These are phyloP conservation scores for Eustoma russellianum DNA, from an alignment of 257 asterid species.

Conservation along the genomic window DNA sequence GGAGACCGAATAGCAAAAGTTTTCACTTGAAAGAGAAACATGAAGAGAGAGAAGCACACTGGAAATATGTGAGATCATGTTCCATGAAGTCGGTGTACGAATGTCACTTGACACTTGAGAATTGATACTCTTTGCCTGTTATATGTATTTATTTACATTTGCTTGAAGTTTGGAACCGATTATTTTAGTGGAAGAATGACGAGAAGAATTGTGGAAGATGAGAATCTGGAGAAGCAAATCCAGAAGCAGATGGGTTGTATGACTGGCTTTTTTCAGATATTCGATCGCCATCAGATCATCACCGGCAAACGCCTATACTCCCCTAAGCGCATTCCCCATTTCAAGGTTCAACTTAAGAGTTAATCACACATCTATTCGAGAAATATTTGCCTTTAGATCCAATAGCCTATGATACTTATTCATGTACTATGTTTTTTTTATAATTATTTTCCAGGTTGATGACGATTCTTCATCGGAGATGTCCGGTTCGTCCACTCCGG, in stretches of 20 bases:
- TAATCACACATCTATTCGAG: no score
- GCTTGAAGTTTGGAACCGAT: no score
- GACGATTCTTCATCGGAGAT: constrained; percentile 44
- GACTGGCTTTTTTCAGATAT: constrained; percentile 70
- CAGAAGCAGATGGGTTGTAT: constrained; percentile 80
- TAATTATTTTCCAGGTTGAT: constrained; percentile 34
- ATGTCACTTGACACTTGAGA: no score
- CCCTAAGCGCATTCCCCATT: constrained; percentile 55
- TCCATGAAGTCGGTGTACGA: no score
- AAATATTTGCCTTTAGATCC: neutral
- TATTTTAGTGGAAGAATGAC: constrained; percentile 15
- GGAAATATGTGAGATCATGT: no score
- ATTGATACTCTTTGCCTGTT: no score
- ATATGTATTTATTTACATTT: no score
- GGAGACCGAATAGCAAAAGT: no score
- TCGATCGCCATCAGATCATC: constrained; percentile 67
- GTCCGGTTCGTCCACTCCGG: constrained; percentile 40
- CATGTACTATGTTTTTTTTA: neutral
- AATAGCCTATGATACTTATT: neutral
- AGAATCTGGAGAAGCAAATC: constrained; percentile 42
- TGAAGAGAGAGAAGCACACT: no score
- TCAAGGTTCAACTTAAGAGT: constrained; percentile 18
- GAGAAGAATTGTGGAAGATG: constrained; percentile 30
- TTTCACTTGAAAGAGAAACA: no score
- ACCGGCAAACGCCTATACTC: constrained; percentile 45